phyloP scores from a whole-genome alignment of 371 early-diverging fungal species.

The Apophysomyces sp. region DNA sequence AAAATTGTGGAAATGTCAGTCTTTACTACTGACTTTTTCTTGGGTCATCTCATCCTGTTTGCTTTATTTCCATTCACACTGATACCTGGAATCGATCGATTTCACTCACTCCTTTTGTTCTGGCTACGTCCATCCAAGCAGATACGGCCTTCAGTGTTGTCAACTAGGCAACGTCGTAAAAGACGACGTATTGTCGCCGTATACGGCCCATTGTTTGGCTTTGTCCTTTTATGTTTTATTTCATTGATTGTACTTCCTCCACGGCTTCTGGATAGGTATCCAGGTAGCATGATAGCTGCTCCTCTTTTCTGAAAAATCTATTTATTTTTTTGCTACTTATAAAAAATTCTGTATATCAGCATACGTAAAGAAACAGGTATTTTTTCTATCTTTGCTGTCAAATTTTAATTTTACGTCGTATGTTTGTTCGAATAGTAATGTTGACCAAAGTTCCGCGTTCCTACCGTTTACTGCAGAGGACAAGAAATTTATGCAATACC shows the following conservation, averaged over 20 bases:
- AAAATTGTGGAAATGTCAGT: constrained; percentile 84
- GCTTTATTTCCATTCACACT: constrained; percentile 64
- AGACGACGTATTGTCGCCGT: constrained; percentile 57
- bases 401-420: too few species aligned
- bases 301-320: background rate
- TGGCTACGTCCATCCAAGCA: constrained; percentile 79
- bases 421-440: too few species aligned
- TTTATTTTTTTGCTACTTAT: background rate
- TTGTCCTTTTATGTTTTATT: constrained; percentile 16
- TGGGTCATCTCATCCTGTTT: constrained; percentile 72
- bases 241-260: constrained; percentile 15
- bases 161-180: constrained; percentile 57
- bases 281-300: background rate
- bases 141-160: constrained; percentile 73
- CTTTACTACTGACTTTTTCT: constrained; percentile 79
- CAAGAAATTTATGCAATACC: too few species aligned
- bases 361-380: background rate
- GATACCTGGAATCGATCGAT: constrained; percentile 72
- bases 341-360: background rate
- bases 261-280: background rate
- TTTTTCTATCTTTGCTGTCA: background rate
- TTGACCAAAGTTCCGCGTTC: too few species aligned
- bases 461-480: too few species aligned
- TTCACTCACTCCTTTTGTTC: constrained; percentile 81
- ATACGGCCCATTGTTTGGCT: constrained; percentile 72